Base-by-base conservation (phyloP, 345 rosid genomes). In the Laguncularia racemosa region DNA sequence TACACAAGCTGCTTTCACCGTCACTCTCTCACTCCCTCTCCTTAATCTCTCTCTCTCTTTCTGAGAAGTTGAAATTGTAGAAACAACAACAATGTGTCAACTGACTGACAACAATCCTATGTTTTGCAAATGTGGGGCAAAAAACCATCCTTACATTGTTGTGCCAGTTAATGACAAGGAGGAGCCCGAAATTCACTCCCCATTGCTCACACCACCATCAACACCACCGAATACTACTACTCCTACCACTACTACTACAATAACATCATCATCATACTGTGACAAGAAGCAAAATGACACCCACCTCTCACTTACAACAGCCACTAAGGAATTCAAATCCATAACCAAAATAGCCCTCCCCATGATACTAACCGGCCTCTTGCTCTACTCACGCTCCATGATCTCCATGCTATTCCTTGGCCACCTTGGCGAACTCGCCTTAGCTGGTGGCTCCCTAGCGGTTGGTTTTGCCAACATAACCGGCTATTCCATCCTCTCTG, bases 401-500 rank as follows among this genome's bases (percentile, higher is more conserved):
- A 74, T 78, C 63, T 78, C 82, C 58, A 78, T 78, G 82, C 70
- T 78, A 65, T 78, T 78, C 59, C 82, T 78, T 7, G 77, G 82
- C 70, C 70, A 68, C 56, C 74, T 74, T 7, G 77, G 82, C 4
- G 75, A 71, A n/a, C 77, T 78, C 13, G 52, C 72, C 50, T 56
- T 78, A 1, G 79, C 82, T 12, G 82, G 79, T 15, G 79, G 82
- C 23, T 68, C 82, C n/a, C 71, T 77, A 0, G 82, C 82, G 0
- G 50, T 73, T 2, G 78, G 76, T 0, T 73, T 77, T 16, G 82
- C 82, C 6, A 77, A 77, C 55, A 66, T 66, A 48, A 59, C 70
- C 0, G 70, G 70, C 44, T 66, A 66, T 60, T 66, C 70, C 6
- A 38, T 66, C 60, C 64, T 66, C 33, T 66, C 70, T 4, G 70